Percentiles rank a stretch among this genome's conserved stretches.
phyloP scores from a whole-genome alignment of 805 yeast genomes.

The Spathaspora sp. region DNA sequence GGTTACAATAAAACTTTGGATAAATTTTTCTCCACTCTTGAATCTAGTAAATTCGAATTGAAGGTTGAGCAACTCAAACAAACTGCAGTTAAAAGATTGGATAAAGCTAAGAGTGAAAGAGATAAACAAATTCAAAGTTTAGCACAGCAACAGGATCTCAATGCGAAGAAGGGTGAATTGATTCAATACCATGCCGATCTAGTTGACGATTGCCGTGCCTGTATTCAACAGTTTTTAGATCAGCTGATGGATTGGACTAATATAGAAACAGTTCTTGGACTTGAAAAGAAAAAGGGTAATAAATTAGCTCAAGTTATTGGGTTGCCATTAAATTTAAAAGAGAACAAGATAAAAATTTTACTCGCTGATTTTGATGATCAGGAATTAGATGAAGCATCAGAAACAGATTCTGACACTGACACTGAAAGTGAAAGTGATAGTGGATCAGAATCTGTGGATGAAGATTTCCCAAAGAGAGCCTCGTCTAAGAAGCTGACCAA shows the following conservation, averaged over 20 bases:
- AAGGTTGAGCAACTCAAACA: conserved; percentile 72
- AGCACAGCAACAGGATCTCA: conserved; percentile 56
- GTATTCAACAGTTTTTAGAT: conserved; percentile 63
- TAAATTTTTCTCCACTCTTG: conserved; percentile 77
- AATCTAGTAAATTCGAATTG: conserved; percentile 72
- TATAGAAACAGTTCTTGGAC: conserved; percentile 68
- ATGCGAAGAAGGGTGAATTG: conserved; percentile 67
- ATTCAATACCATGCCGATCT: conserved; percentile 65
- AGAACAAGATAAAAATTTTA: conserved; percentile 59
- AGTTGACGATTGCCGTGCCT: conserved; percentile 67
- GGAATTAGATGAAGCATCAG: conserved; percentile 6
- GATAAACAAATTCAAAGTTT: conserved; percentile 65
- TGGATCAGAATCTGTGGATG: conserved; percentile 16
- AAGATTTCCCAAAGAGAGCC: conserved; percentile 7
- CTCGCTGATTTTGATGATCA: conserved; percentile 45
- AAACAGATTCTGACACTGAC: conserved; percentile 33
- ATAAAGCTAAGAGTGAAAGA: conserved; percentile 73
- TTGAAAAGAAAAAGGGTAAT: conserved; percentile 67
- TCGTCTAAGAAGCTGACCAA: not conserved
- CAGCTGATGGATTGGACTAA: conserved; percentile 95
- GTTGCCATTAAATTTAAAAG: conserved; percentile 65
- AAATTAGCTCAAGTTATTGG: conserved; percentile 56
- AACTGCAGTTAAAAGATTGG: conserved; percentile 70
- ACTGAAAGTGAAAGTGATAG: conserved; percentile 30
- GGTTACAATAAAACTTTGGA: conserved; percentile 86